Conservation (phyloP, 495 filamentous ascomycete genomes). For the Podospora didyma region DNA sequence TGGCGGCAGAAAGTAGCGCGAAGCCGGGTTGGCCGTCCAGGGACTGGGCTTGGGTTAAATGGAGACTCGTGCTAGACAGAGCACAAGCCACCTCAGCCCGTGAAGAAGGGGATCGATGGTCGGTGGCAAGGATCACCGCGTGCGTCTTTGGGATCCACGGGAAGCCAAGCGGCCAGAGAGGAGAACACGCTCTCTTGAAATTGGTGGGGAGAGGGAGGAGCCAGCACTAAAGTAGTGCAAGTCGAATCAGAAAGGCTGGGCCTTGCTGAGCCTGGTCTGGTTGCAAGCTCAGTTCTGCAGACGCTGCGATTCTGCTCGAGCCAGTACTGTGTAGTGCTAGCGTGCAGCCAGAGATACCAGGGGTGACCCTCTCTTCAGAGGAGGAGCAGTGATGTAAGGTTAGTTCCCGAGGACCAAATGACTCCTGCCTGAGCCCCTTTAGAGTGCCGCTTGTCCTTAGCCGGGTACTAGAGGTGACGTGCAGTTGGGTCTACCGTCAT, state of each 20-base stretch:
- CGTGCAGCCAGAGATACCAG: neutral
- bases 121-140: constrained; percentile 16
- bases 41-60: constrained; percentile 17
- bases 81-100: constrained; percentile 9
- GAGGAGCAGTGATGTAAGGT: constrained; percentile 10
- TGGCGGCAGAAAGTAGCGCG: constrained; percentile 24
- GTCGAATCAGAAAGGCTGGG: constrained; percentile 13
- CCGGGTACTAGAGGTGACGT: constrained; percentile 24
- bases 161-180: constrained; percentile 4
- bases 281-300: neutral
- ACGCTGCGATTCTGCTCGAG: neutral
- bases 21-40: constrained; percentile 11
- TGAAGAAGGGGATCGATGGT: constrained; percentile 3
- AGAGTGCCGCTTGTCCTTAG: constrained; percentile 12
- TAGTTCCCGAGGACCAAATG: constrained; percentile 4
- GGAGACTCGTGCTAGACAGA: constrained; percentile 9
- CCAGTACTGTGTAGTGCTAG: neutral
- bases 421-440: constrained; percentile 9
- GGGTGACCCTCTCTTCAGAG: neutral
- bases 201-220: constrained; percentile 8
- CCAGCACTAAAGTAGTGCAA: constrained; percentile 16
- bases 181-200: neutral
- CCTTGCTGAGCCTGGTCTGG: constrained; percentile 4
- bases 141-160: constrained; percentile 7
- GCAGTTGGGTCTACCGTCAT: constrained; percentile 17